These are phyloP conservation scores for Epichloe festucae DNA, from an alignment of 2,329 filamentous ascomycete species.

Conservation along the genomic window DNA sequence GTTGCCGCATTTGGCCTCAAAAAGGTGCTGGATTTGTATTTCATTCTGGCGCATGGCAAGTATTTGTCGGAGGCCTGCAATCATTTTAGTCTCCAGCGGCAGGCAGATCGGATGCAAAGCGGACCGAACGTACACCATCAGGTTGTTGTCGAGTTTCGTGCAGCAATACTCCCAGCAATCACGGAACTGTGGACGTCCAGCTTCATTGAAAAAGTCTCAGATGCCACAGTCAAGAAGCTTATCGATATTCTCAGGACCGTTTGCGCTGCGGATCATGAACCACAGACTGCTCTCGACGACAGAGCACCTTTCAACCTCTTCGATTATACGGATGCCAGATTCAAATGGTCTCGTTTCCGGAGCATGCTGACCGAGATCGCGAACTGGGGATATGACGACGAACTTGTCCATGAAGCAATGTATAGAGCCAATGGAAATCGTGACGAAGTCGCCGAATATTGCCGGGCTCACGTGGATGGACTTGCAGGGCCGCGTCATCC, in stretches of 20 bases:
- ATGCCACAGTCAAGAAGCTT: slow-evolving; percentile 62
- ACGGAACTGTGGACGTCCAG: slow-evolving; percentile 73
- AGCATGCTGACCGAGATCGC: slow-evolving; percentile 20
- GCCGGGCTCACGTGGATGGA: slow-evolving; percentile 45
- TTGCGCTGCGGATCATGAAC: slow-evolving; percentile 64
- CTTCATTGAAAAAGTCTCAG: slow-evolving; percentile 69
- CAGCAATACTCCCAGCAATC: slow-evolving; percentile 64
- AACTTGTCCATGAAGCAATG: slow-evolving; percentile 63
- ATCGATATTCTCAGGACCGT: slow-evolving; percentile 75
- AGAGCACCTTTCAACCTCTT: slow-evolving; percentile 25
- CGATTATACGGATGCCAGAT: slow-evolving; percentile 29
- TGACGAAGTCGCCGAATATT: slow-evolving; percentile 58
- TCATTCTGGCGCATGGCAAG: slow-evolving; percentile 63
- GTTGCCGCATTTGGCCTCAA: slow-evolving; percentile 51
- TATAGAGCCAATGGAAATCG: slow-evolving; percentile 65
- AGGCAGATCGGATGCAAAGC: slow-evolving; percentile 28
- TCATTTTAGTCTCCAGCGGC: slow-evolving; percentile 30
- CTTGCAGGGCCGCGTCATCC: slow-evolving; percentile 50
- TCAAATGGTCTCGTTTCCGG: slow-evolving; percentile 30
- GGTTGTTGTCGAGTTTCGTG: slow-evolving; percentile 75
- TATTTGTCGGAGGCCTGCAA: slow-evolving; percentile 65
- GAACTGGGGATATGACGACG: slow-evolving; percentile 29
- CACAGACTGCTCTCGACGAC: slow-evolving; percentile 44
- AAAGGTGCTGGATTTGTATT: slow-evolving; percentile 73
- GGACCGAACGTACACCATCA: slow-evolving; percentile 45